Base-by-base conservation (phyloP, 2,329 filamentous ascomycete species). In the Dryadomyces quercivorus region DNA sequence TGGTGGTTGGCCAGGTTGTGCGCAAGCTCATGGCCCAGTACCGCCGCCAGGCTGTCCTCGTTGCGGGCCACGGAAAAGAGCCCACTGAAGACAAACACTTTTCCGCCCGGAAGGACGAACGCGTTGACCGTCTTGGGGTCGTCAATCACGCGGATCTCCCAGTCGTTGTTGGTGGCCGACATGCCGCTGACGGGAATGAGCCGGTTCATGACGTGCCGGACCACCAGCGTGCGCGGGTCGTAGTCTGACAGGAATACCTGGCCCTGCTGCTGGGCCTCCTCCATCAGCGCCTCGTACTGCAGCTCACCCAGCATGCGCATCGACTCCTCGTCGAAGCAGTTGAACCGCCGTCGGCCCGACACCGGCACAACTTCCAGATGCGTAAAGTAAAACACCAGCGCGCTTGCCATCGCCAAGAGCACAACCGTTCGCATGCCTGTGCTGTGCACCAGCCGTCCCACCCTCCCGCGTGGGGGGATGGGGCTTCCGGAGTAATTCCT, bases 21-120 rank as follows among this genome's bases (percentile, higher is more conserved):
- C 18, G 86, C 85, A 57, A 91, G 87, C 70, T 91, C 87, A 67
- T 91, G 87, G 15, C 85, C 85, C 15, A 92, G 72, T 2, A 92
- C 85, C 1, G 86, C 81, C 5, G 87, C 87, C 26, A 92, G 72
- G 3, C 81, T 83, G 63, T 85, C 78, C 55, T 89, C 85, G 61
- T 73, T 81, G 52, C 74, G 65, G 56, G 84, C 85, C 21, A 88
- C 70, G n/a, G 76, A 75, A 53, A 91, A 67, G 36, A 92, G 81
- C 42, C 87, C 86, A 59, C 80, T 84, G 63, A 82, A 85, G 2
- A 92, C 86, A 64, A 91, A 91, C 0, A 92, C 86, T 62, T 90
- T 89, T 22, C 86, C 86, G 5, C 82, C 86, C 0, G 87, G 86
- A 6, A 89, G 75, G 1, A 92, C 86, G 63, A 91, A 89, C 0